Evolutionary conservation across 352 stramenopile species (phyloP).

Genomic region (Globisporangium orthogonon): DNA sequence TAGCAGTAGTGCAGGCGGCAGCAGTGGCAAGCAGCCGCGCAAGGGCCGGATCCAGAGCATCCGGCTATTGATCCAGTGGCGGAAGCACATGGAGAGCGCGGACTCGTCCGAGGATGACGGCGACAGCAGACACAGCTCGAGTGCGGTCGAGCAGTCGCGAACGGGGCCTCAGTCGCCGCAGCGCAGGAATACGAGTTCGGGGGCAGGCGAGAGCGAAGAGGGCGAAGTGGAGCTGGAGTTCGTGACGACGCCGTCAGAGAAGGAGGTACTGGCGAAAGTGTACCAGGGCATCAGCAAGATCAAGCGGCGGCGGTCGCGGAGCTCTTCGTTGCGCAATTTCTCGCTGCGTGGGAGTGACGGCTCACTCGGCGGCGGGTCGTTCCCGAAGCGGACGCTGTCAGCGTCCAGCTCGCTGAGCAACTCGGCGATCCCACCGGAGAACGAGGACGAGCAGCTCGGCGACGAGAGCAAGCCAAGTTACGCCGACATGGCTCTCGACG

Average conservation of each 20-base stretch:
- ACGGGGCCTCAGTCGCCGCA: constrained; percentile 11
- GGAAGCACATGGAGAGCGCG: constrained; percentile 23
- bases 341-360: constrained; percentile 34
- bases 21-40: constrained; percentile 18
- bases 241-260: constrained; percentile 65
- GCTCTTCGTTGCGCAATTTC: constrained; percentile 48
- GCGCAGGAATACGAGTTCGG: not conserved
- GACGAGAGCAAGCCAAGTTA: constrained; percentile 4
- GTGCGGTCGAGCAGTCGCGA: constrained; percentile 13
- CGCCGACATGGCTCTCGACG: not conserved
- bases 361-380: constrained; percentile 16
- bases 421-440: constrained; percentile 16
- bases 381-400: constrained; percentile 43
- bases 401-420: constrained; percentile 49
- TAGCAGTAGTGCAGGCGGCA: constrained; percentile 11
- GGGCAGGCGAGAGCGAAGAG: constrained; percentile 11
- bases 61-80: constrained; percentile 71
- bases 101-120: constrained; percentile 11
- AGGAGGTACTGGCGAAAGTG: constrained; percentile 60
- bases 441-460: constrained; percentile 13
- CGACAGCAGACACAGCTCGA: constrained; percentile 9
- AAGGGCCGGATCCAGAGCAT: constrained; percentile 54
- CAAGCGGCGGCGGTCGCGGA: constrained; percentile 61
- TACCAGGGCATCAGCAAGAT: constrained; percentile 70
- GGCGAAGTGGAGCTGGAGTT: constrained; percentile 42